Conservation (phyloP, 2,329 filamentous ascomycete genomes). For the Claviceps arundinis region DNA sequence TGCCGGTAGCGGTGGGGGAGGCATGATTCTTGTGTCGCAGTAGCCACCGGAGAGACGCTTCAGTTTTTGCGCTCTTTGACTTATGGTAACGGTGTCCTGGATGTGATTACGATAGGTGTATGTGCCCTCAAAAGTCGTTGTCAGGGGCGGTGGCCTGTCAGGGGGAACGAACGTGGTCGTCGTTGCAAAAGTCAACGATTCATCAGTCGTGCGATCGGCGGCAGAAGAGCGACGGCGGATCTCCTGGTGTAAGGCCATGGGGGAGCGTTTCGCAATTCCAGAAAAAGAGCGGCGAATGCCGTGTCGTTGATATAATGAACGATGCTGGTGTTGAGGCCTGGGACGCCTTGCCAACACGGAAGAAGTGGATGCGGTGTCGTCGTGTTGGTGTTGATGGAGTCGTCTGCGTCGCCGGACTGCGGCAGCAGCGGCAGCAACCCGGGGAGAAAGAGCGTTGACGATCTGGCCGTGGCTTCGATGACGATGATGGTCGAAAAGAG, state of each 20-base stretch:
- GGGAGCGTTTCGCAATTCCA: slow-evolving; percentile 13
- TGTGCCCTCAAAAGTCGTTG: slow-evolving; percentile 3
- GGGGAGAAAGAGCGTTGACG: slow-evolving; percentile 29
- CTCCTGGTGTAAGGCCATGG: slow-evolving; percentile 24
- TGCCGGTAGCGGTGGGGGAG: slow-evolving; percentile 23
- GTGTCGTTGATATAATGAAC: slow-evolving; percentile 11
- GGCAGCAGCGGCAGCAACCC: slow-evolving; percentile 27
- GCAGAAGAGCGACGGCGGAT: slow-evolving; percentile 27
- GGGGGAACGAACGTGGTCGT: slow-evolving; percentile 11
- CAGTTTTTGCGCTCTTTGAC: background rate
- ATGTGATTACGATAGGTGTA: background rate
- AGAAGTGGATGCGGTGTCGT: background rate
- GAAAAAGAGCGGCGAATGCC: slow-evolving; percentile 6
- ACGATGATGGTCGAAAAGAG: slow-evolving; percentile 30
- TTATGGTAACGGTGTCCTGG: background rate
- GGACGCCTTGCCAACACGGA: slow-evolving; percentile 16
- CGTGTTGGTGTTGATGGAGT: background rate
- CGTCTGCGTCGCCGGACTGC: slow-evolving; percentile 24
- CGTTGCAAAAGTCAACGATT: slow-evolving; percentile 11
- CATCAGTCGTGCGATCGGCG: slow-evolving; percentile 21
- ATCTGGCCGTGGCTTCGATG: slow-evolving; percentile 25
- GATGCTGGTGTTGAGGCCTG: slow-evolving; percentile 5
- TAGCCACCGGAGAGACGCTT: background rate
- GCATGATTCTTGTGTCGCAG: slow-evolving; percentile 15
- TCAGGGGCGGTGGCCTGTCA: slow-evolving; percentile 5